Base-by-base conservation (phyloP, 805 yeast genomes). In the Pachysolen tannophilus region DNA sequence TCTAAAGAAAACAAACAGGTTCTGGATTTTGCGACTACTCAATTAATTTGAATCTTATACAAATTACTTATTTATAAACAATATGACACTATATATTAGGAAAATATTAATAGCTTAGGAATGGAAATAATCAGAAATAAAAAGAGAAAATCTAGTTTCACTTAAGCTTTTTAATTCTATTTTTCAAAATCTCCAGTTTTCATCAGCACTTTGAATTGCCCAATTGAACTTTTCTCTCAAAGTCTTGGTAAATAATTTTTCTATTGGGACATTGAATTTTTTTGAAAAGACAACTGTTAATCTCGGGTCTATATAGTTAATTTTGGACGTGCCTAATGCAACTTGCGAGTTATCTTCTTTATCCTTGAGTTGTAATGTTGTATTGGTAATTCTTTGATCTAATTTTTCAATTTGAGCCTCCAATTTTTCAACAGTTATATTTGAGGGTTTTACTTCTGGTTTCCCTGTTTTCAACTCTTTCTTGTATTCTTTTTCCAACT, bases 301-400 rank as follows among this genome's bases (percentile, higher is more conserved):
- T 44, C 97, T 69, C 18, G 97, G 97, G 57, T 90, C 97, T 41
- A 90, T 90, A 65, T 90, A 90, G 58, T 90, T 90, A 69, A 84
- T 76, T 63, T 90, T 90, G 18, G 95, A 84, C 0, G 97, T 90
- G 31, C 95, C 87, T 45, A 90, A 64, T 0, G 97, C 88, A 19
- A 90, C 97, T 45, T 84, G 84, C 0, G 95, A 84, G 54, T 88
- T 88, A 53, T 87, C 97, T 54, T 90, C 95, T 56, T 84, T 87
- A 54, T 88, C 97, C 56, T 86, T 81, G 53, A 86, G 67, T 53
- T 83, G 94, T 41, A 86, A 63, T 8, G 73, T 61, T 2, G 84
- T 78, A 40, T 74, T 81, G 33, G 66, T 54, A 29, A 86, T 81
- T 45, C 96, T 68, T 39, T 72, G 72, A 33, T 83, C 90, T 6